Conservation (phyloP, 257 asterid genomes). For the Oldenlandia corymbosa region DNA sequence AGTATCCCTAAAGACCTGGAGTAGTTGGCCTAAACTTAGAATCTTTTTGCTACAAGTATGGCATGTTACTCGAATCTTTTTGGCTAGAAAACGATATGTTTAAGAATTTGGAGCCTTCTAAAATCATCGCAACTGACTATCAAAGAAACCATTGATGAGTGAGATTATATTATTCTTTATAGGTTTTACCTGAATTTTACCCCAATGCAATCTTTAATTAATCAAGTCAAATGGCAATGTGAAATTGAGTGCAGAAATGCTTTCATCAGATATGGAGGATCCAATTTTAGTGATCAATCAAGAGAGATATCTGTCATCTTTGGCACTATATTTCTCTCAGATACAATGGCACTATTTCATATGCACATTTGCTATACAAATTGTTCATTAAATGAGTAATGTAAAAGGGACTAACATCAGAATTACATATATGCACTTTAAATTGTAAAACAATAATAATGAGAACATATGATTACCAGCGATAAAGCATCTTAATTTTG, state of each 20-base stretch:
- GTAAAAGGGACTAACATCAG: background rate
- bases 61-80: too few relatives aligned
- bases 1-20: background rate
- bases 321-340: too few relatives aligned
- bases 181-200: background rate
- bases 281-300: background rate
- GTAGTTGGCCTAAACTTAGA: background rate
- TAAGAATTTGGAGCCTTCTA: too few relatives aligned
- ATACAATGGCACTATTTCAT: background rate
- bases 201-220: background rate
- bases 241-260: background rate
- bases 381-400: background rate
- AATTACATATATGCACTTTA: constrained; percentile 12
- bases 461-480: too few relatives aligned
- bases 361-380: background rate
- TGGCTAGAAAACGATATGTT: too few relatives aligned
- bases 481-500: background rate
- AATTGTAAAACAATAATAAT: background rate
- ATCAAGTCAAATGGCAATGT: background rate
- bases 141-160: background rate
- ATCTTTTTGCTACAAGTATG: too few relatives aligned
- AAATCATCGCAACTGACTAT: too few relatives aligned
- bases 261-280: background rate
- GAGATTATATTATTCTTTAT: background rate
- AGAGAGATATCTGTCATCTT: too few relatives aligned